Conservation (phyloP, 2,329 filamentous ascomycete species). For the Penicillium sp. region DNA sequence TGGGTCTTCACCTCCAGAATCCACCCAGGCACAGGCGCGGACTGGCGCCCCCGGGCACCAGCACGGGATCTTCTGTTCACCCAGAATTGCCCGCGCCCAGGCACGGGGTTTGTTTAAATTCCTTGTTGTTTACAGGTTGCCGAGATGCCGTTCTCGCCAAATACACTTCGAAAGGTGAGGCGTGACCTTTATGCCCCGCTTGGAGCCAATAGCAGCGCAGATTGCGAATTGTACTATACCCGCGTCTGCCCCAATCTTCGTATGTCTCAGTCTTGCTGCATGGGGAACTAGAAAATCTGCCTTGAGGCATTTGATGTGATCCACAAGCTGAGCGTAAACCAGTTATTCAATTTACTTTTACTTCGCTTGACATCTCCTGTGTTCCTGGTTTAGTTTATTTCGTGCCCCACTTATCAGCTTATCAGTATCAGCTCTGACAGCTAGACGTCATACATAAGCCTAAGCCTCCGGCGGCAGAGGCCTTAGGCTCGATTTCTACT, state of each 20-base stretch:
- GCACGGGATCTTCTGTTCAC: background rate
- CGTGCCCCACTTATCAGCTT: background rate
- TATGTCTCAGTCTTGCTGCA: background rate
- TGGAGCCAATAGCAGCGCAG: background rate
- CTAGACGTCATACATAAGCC: background rate
- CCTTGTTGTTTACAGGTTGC: no score
- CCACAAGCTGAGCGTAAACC: no score
- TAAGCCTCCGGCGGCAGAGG: background rate
- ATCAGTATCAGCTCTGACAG: background rate
- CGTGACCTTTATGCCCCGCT: background rate
- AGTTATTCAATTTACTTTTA: background rate
- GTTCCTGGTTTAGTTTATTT: background rate
- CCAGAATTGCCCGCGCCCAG: background rate
- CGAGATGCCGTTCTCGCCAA: no score
- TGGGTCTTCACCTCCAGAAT: background rate
- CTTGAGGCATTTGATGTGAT: background rate
- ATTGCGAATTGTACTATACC: background rate
- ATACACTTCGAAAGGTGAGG: background rate
- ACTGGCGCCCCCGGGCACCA: background rate
- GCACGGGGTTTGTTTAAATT: background rate
- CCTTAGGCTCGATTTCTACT: background rate
- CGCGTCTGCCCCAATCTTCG: background rate
- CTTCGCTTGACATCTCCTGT: background rate
- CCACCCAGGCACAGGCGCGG: background rate
- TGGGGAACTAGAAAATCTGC: background rate